Percentiles rank a stretch among this genome's conserved stretches.
phyloP scores from a whole-genome alignment of 805 yeast genomes.

The Suhomyces sp. region DNA sequence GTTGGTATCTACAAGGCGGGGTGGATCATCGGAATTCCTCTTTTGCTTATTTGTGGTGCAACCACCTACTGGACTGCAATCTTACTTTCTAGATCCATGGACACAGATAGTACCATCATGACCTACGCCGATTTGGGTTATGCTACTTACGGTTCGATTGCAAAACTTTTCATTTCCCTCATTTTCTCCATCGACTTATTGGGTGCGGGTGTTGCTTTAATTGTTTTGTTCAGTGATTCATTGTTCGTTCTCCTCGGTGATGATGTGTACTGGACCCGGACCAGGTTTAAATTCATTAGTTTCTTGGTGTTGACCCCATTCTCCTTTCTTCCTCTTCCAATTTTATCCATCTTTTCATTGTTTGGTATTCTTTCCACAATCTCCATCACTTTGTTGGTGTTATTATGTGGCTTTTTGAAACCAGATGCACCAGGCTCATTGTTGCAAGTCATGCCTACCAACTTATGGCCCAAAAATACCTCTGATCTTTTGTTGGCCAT shows the following conservation, averaged over 20 bases:
- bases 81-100: constrained; percentile 34
- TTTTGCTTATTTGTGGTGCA: constrained; percentile 46
- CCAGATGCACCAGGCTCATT: constrained; percentile 54
- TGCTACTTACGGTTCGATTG: constrained; percentile 44
- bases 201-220: constrained; percentile 61
- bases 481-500: constrained; percentile 48
- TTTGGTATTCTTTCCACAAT: constrained; percentile 58
- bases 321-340: constrained; percentile 57
- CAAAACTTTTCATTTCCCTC: constrained; percentile 67
- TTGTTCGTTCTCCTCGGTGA: constrained; percentile 45
- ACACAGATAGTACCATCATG: constrained; percentile 29
- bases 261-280: constrained; percentile 37
- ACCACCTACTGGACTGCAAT: constrained; percentile 55
- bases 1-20: constrained; percentile 68
- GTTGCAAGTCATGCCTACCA: constrained; percentile 43
- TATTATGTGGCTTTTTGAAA: constrained; percentile 46
- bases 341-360: constrained; percentile 53
- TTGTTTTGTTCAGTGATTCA: constrained; percentile 61
- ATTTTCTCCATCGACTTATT: constrained; percentile 56
- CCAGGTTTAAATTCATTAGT: constrained; percentile 63
- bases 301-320: constrained; percentile 77
- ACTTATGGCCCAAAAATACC: constrained; percentile 31
- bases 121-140: constrained; percentile 31
- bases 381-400: constrained; percentile 45
- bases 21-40: constrained; percentile 52